Base-by-base conservation (phyloP, 192 early-diverging fungal species). In the Coemansia sp. region DNA sequence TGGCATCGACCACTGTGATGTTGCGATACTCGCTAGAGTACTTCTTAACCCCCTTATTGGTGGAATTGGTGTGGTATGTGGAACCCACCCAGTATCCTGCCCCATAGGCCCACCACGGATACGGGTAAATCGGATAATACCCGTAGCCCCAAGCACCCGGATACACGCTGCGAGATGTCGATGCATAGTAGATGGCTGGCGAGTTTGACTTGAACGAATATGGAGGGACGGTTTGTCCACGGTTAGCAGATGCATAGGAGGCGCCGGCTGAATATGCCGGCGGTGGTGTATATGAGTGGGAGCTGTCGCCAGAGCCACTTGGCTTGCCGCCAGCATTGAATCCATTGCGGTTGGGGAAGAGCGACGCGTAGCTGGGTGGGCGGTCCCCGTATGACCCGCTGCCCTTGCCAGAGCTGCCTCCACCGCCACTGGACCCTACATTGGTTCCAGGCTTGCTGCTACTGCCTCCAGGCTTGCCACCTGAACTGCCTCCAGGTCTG, bases 91-190 rank as follows among this genome's bases (percentile, higher is more conserved):
- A 77, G 15, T 12, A 28, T 31, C 73, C 73, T n/a, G 50, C 42
- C 9, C 67, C 73, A 31, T 77, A 77, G 21, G 73, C 73, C 73
- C 73, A 77, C 40, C 37, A 77, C 5, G 73, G 73, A 19, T 77
- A 77, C 9, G 73, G 73, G 33, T 59, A 77, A 6, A 77, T 55
- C 2, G 73, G 73, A 35, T 77, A 77, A 21, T 55, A 77, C 9
- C 73, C 73, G 33, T 77, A 77, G 15, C 73, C 73, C 73, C 73
- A 77, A 1, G 73, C 66, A 0, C 73, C 73, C 28, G 67, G 57
- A 48, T 77, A 77, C 28, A 35, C 15, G 3, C 35, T 43, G 14
- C 73, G 54, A 33, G 55, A 45, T 3, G 67, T 47, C 37, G 73
- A 59, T 3, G 67, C 67, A 23, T 77, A 77, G 67, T 77, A 77